Conservation (phyloP, 2,329 filamentous ascomycete genomes). For the Parastagonospora avenae region DNA sequence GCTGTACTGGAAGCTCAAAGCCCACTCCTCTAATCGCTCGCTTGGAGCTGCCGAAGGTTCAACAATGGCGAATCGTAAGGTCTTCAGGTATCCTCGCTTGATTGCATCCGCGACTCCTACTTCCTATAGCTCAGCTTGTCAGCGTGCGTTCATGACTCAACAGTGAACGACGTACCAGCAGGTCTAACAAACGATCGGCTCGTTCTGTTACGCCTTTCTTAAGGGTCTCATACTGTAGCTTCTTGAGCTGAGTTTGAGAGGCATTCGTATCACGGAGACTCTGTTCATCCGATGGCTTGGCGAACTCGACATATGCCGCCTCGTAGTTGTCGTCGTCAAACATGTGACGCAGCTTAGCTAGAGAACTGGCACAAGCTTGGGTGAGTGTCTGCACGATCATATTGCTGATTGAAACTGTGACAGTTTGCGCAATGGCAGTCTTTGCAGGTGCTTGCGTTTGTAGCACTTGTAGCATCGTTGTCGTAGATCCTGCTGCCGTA, state of each 20-base stretch:
- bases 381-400: background rate
- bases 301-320: background rate
- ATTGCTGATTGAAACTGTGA: background rate
- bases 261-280: no score
- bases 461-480: background rate
- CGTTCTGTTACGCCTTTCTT: conserved; percentile 4
- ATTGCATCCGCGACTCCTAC: conserved; percentile 55
- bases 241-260: no score
- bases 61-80: conserved; percentile 55
- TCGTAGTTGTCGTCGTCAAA: background rate
- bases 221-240: background rate
- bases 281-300: no score
- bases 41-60: conserved; percentile 43
- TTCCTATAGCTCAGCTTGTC: conserved; percentile 46
- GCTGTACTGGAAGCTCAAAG: conserved; percentile 55
- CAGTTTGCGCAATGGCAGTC: background rate
- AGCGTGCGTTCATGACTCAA: background rate
- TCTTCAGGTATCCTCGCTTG: conserved; percentile 46
- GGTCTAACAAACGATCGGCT: conserved; percentile 3
- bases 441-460: background rate
- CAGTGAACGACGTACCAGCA: background rate
- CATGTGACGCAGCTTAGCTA: background rate
- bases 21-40: conserved; percentile 57
- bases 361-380: background rate
- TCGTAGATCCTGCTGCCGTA: background rate